Percentiles rank a stretch among this genome's conserved stretches.
These are phyloP conservation scores for Rhizopogon vulgaris DNA, from an alignment of 768 basidiomycete species.

Conservation along the genomic window DNA sequence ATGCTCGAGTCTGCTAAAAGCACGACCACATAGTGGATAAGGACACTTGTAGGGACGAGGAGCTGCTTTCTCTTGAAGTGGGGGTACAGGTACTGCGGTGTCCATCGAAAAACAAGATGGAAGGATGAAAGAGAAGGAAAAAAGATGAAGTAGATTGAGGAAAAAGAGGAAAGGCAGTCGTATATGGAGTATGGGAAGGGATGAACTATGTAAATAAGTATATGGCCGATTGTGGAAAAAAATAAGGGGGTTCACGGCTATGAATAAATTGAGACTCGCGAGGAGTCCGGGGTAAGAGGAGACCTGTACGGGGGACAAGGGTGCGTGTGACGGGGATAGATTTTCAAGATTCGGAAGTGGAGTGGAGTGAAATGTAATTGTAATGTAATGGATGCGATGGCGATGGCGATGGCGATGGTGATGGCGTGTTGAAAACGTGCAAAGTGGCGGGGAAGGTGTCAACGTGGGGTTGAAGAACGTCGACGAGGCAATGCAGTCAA, in stretches of 20 bases:
- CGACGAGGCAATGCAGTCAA: constrained; percentile 15
- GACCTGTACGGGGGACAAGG: constrained; percentile 18
- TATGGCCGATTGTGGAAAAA: constrained; percentile 17
- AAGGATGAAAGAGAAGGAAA: constrained; percentile 4
- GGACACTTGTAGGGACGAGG: constrained; percentile 95
- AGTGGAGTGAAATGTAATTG: constrained; percentile 13
- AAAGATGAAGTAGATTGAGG: constrained; percentile 10
- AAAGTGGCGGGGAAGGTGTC: constrained; percentile 14
- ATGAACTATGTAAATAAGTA: background rate
- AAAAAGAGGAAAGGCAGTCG: constrained; percentile 10
- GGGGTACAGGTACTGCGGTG: constrained; percentile 1
- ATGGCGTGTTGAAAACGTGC: too few species aligned
- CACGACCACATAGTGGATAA: constrained; percentile 83
- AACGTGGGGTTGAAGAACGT: constrained; percentile 23
- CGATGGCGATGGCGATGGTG: too few species aligned
- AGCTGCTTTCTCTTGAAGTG: constrained; percentile 32
- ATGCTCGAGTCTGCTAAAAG: constrained; percentile 94
- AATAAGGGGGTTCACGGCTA: constrained; percentile 3
- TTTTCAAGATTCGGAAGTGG: constrained; percentile 5
- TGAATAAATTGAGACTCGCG: constrained; percentile 2
- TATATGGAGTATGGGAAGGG: background rate
- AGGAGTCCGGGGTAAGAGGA: constrained; percentile 25
- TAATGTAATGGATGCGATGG: too few species aligned
- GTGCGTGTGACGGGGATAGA: constrained; percentile 8
- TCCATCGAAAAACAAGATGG: constrained; percentile 18